Evolutionary conservation across 2,329 filamentous ascomycete species (phyloP).

Genomic region (Fusarium sp.): DNA sequence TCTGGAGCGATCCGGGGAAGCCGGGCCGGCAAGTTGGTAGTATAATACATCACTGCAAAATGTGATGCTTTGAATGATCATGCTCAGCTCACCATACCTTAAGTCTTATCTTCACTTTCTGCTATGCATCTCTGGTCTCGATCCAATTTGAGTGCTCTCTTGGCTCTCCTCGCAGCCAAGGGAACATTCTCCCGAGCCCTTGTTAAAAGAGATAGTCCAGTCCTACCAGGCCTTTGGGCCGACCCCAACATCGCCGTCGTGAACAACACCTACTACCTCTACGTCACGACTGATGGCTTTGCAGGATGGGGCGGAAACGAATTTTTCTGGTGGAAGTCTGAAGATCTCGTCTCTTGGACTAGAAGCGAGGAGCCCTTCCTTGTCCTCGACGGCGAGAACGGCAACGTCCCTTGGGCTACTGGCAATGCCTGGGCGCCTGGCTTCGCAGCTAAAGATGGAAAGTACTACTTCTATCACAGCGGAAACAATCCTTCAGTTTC

Average conservation of each 20-base stretch:
- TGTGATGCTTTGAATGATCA: too few relatives aligned
- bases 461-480: slow-evolving; percentile 74
- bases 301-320: slow-evolving; percentile 58
- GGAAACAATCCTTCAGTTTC: slow-evolving; percentile 62
- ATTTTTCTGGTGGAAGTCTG: slow-evolving; percentile 62
- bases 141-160: background rate
- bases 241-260: slow-evolving; percentile 62
- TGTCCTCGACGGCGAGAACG: slow-evolving; percentile 57
- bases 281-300: slow-evolving; percentile 60
- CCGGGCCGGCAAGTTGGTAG: background rate
- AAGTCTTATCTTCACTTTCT: background rate
- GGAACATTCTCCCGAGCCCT: background rate
- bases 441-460: slow-evolving; percentile 68
- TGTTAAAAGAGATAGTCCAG: slow-evolving; percentile 47
- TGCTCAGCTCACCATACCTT: too few relatives aligned
- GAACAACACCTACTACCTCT: slow-evolving; percentile 59
- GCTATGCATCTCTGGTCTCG: slow-evolving; percentile 13
- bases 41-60: background rate
- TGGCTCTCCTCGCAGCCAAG: background rate
- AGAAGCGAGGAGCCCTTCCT: slow-evolving; percentile 56
- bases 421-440: slow-evolving; percentile 77
- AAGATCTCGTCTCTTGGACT: slow-evolving; percentile 57
- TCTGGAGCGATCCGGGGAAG: background rate
- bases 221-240: slow-evolving; percentile 55
- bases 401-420: slow-evolving; percentile 72